Evolutionary conservation across 75 land plant species (phyloP), one percentile per base, ranked within the genome.

Genomic region (Pinus albicaulis): DNA sequence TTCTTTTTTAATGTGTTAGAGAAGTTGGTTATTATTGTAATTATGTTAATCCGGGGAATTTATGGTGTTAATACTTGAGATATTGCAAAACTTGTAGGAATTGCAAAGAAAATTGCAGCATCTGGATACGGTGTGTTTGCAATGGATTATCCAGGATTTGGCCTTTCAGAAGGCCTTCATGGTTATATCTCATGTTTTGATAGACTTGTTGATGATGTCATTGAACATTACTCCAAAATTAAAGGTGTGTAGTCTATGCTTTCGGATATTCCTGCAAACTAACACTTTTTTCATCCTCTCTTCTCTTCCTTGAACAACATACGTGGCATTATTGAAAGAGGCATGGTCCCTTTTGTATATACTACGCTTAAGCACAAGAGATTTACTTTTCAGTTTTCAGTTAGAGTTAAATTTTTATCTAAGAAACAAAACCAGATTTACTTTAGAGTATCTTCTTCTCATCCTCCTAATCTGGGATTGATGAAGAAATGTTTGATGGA

Each of bases 71-170:
- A 41, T 44, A 25, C 25, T 75, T 15, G 28, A 77, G 24, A 24
- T 1, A 31, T 75, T 28, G 52, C 52, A 68, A 61, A 28, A 28
- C 25, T 63, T 80, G 52, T 81, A 97, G 98, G 98, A n/a, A 73
- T 89, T 82, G 95, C 95, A 13, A 91, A 90, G 69, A 89, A 83
- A 79, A 65, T 94, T 55, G 99, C 98, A 60, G 85, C 80, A 60
- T 81, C 78, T 75, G 93, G 93, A 25, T 94, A 86, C 84, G 99
- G 95, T 52, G 92, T 95, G 55, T 94, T 94, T 88, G 93, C 91
- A 24, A 90, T 97, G 95, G 99, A 97, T 68, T 97, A 97, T 68
- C 92, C 94, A 28, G 99, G 99, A 28, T 94, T 91, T 81, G 99
- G 99, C 68, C 88, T 97, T 58, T 97, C 99, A 72, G 91, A 89